phyloP scores from a whole-genome alignment of 2,329 filamentous ascomycete species.

The Teratosphaeriaceae sp. region DNA sequence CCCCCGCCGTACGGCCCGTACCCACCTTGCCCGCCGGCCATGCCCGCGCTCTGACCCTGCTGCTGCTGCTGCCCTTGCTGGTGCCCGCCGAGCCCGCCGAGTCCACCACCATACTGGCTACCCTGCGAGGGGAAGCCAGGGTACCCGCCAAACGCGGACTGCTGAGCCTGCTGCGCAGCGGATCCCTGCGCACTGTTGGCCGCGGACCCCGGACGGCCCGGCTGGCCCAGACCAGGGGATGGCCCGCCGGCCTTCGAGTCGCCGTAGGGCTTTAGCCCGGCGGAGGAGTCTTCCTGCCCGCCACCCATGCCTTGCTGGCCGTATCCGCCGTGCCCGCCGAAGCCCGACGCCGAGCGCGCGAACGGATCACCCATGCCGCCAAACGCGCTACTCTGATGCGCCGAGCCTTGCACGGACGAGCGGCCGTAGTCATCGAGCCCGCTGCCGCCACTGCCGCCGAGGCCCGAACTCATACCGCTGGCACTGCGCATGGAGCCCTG shows the following conservation, averaged over 20 bases:
- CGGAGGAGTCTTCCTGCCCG: slow-evolving; percentile 45
- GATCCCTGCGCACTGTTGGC: slow-evolving; percentile 53
- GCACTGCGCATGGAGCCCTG: slow-evolving; percentile 38
- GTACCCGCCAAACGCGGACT: slow-evolving; percentile 49
- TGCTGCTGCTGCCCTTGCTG: slow-evolving; percentile 31
- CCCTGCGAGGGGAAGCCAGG: slow-evolving; percentile 43
- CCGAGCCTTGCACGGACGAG: slow-evolving; percentile 46
- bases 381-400: slow-evolving; percentile 48
- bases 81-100: slow-evolving; percentile 45
- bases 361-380: slow-evolving; percentile 54
- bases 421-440: slow-evolving; percentile 56
- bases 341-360: slow-evolving; percentile 51
- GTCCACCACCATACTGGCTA: slow-evolving; percentile 46
- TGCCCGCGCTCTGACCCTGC: slow-evolving; percentile 37
- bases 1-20: slow-evolving; percentile 31
- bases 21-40: slow-evolving; percentile 34
- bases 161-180: too few species aligned
- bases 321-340: slow-evolving; percentile 42
- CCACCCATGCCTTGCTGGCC: slow-evolving; percentile 43
- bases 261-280: slow-evolving; percentile 53
- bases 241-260: slow-evolving; percentile 48
- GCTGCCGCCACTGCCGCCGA: too few species aligned
- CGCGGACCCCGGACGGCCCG: slow-evolving; percentile 56
- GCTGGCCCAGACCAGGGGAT: slow-evolving; percentile 54
- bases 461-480: slow-evolving; percentile 30